Base-by-base conservation (phyloP, 352 stramenopile genomes). In the Globisporangium megalacanthum region DNA sequence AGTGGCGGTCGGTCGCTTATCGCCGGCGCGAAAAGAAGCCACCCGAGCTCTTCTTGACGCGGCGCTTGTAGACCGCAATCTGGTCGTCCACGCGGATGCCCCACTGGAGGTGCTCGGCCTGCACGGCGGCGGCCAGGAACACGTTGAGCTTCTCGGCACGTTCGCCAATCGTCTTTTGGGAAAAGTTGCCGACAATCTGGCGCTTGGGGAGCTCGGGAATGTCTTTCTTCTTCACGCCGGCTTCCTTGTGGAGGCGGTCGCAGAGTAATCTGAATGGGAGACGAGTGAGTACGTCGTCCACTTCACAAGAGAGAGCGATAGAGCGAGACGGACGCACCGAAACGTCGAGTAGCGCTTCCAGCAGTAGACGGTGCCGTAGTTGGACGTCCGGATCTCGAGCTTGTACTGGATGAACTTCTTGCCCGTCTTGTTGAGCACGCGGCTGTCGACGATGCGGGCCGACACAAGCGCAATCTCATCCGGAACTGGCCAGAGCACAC, bases 331-430 rank as follows among this genome's bases (percentile, higher is more conserved):
- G 20, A 63, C 72, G 51, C 77, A 91, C 77, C 84, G 75, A 72
- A 95, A 95, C 6, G 85, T 95, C 65, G 75, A 88, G 81, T 92
- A 95, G 46, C 85, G 85, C 61, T 93, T 93, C 85, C 85, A 95
- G 69, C 79, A 92, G 66, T 77, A 92, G 19, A 95, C 72, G 13
- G 85, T 95, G 74, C 85, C 85, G 64, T 92, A 93, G 75, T 93
- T 95, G 42, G 64, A 87, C 51, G 85, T 95, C 59, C 78, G 72
- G 64, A 95, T 90, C 69, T 95, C 83, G 42, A 95, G 67, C 64
- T 95, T 92, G 76, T 95, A 95, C 70, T 95, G 83, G 52, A 95
- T 91, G 54, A 92, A 95, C 64, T 93, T 93, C 62, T 90, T 91
- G 60, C 79, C 79, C 39, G 75, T 90, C 44, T 75, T 77, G 58